phyloP scores from a whole-genome alignment of 129 eudicot species.

The Chrysanthemum seticuspe region DNA sequence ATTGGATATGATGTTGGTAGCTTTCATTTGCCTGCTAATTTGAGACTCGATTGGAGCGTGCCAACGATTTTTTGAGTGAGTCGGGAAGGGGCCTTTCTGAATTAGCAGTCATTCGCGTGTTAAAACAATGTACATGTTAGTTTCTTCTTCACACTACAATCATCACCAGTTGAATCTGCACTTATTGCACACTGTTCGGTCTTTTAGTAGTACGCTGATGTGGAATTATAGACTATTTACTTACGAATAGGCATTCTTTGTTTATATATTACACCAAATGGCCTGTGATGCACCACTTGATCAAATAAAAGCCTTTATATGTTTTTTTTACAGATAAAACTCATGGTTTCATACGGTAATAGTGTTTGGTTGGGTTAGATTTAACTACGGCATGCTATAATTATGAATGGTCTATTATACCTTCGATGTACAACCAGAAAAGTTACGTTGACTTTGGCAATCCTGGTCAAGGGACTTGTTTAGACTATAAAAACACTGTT shows the following conservation, averaged over 20 bases:
- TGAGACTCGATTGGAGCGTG: constrained; percentile 37
- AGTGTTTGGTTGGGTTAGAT: no score
- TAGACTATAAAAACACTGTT: no score
- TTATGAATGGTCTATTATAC: no score
- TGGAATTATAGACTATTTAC: no score
- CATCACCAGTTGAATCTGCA: background rate
- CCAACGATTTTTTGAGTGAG: constrained; percentile 13
- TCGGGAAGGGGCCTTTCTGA: background rate
- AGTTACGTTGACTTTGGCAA: no score
- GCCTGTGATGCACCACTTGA: background rate
- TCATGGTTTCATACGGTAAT: constrained; percentile 31
- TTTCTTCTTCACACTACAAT: constrained; percentile 9
- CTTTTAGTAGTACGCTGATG: background rate
- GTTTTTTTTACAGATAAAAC: constrained; percentile 47
- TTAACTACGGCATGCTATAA: no score
- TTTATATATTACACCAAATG: background rate
- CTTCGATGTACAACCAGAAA: no score
- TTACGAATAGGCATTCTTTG: no score
- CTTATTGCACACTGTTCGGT: background rate
- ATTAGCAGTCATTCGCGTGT: constrained; percentile 29
- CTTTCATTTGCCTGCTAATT: constrained; percentile 25
- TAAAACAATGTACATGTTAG: constrained; percentile 54
- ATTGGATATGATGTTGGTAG: constrained; percentile 34
- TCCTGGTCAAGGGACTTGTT: no score
- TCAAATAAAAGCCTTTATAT: constrained; percentile 4